Conservation (phyloP, 75 land plant species). For the Pseudotsuga menziesii region DNA sequence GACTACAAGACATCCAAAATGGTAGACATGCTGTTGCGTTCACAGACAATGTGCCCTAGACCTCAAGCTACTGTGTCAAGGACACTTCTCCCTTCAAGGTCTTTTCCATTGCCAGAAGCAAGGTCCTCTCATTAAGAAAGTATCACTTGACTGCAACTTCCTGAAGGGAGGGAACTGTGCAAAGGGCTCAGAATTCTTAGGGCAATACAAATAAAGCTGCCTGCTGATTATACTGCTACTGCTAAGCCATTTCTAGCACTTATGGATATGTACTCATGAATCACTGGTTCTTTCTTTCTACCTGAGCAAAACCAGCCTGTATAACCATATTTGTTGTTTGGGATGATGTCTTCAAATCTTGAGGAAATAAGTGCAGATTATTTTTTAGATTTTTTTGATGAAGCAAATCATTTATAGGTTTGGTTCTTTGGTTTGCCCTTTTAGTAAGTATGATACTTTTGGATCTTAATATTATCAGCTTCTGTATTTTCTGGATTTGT, state of each 20-base stretch:
- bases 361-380: neutral
- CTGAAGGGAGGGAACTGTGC: neutral
- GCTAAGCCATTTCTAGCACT: neutral
- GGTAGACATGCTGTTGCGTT: slow-evolving; percentile 32
- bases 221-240: neutral
- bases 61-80: slow-evolving; percentile 16
- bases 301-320: neutral
- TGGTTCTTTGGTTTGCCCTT: neutral
- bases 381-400: neutral
- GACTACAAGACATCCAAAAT: slow-evolving; percentile 37
- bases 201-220: neutral
- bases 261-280: neutral
- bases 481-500: neutral
- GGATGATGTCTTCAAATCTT: neutral
- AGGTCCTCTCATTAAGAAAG: slow-evolving; percentile 6
- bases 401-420: neutral
- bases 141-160: neutral
- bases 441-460: neutral
- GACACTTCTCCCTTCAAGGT: slow-evolving; percentile 16
- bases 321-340: neutral
- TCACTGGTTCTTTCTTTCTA: neutral
- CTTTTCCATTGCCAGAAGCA: slow-evolving; percentile 20
- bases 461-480: neutral
- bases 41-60: slow-evolving; percentile 24
- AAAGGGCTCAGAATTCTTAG: neutral